phyloP scores from a whole-genome alignment of 2,329 filamentous ascomycete genomes.

The Aaosphaeria arxii region DNA sequence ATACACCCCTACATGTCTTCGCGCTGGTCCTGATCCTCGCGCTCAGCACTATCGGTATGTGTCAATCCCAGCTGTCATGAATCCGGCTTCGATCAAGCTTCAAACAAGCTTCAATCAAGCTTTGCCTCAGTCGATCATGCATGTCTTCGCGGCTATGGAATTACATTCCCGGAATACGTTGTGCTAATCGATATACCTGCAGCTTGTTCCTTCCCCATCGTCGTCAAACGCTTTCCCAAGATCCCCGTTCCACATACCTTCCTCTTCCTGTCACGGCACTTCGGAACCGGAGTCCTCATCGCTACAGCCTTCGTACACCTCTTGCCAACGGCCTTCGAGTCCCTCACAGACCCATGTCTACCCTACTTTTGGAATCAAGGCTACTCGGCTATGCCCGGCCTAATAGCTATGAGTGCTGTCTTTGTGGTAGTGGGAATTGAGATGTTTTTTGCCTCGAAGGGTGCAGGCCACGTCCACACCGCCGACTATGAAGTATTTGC shows the following conservation, averaged over 20 bases:
- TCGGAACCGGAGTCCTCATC: conserved; percentile 40
- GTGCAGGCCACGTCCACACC: conserved; percentile 58
- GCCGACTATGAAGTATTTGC: conserved; percentile 48
- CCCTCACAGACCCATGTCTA: conserved; percentile 39
- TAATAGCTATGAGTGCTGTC: conserved; percentile 39
- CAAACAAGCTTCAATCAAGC: too few species aligned
- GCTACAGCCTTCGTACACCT: conserved; percentile 41
- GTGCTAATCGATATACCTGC: not conserved
- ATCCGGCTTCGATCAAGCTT: not conserved
- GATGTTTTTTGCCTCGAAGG: conserved; percentile 78
- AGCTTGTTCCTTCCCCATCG: conserved; percentile 41
- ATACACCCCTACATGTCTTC: conserved; percentile 55
- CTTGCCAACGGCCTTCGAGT: conserved; percentile 40
- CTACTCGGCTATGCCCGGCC: conserved; percentile 38
- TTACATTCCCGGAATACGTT: too few species aligned
- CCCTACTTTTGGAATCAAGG: conserved; percentile 38
- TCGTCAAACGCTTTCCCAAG: conserved; percentile 37
- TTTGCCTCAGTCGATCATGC: too few species aligned
- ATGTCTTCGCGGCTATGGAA: too few species aligned
- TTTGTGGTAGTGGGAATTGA: conserved; percentile 76
- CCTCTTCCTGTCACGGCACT: conserved; percentile 40
- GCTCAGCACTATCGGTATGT: conserved; percentile 52
- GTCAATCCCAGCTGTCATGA: not conserved
- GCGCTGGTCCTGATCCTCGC: conserved; percentile 57
- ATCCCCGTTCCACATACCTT: conserved; percentile 38